A percentile compares a stretch with the other conserved stretches of the same genome.
Conservation (phyloP, 345 rosid genomes). For the Aegle marmelos region DNA sequence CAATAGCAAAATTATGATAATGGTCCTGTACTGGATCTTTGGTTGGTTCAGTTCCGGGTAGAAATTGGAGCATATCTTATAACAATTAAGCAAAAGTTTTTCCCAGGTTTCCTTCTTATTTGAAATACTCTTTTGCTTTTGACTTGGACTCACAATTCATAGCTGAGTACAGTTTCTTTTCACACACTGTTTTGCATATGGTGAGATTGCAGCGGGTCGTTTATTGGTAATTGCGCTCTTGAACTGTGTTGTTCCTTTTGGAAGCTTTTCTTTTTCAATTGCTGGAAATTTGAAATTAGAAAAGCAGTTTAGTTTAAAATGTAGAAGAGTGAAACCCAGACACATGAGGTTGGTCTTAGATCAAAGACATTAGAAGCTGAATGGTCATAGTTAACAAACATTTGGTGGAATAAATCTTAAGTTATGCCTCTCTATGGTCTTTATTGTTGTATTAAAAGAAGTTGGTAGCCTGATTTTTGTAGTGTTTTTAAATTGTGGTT, state of each 20-base stretch:
- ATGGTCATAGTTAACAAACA: neutral
- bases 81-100: neutral
- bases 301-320: neutral
- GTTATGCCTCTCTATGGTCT: neutral
- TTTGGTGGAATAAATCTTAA: neutral
- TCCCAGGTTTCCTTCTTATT: neutral
- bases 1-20: neutral
- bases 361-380: neutral
- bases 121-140: neutral
- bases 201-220: neutral
- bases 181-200: neutral
- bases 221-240: neutral
- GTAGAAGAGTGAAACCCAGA: neutral
- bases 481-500: constrained; percentile 2
- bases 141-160: neutral
- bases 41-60: neutral
- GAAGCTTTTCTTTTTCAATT: neutral
- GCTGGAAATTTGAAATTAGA: neutral
- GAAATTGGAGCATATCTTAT: neutral
- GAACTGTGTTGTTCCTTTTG: neutral
- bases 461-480: neutral
- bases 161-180: neutral
- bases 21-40: neutral
- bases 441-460: neutral
- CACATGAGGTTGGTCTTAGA: neutral